A percentile compares a stretch with the other conserved stretches of the same genome.
Conservation (phyloP, 345 rosid genomes). For the Bretschneidera sinensis region DNA sequence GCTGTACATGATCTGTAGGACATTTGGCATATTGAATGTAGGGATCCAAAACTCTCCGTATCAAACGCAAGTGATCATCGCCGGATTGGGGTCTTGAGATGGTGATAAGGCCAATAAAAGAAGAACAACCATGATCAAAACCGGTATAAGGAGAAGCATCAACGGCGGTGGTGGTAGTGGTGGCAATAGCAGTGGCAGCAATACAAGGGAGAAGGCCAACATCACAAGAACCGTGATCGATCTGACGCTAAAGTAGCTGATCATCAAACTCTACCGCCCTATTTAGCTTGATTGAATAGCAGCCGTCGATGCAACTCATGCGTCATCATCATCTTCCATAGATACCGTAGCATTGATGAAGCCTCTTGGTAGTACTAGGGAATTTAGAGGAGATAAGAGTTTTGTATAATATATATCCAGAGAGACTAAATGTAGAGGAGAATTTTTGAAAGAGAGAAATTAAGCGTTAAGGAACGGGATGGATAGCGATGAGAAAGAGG, state of each 20-base stretch:
- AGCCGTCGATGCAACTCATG: neutral
- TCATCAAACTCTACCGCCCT: constrained; percentile 6
- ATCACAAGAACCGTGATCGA: constrained; percentile 18
- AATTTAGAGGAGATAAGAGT: too few species aligned
- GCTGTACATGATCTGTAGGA: too few species aligned
- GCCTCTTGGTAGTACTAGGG: too few species aligned
- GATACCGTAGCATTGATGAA: neutral
- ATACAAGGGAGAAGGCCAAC: constrained; percentile 17
- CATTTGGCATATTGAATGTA: too few species aligned
- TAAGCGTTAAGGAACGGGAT: neutral
- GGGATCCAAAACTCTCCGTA: too few species aligned
- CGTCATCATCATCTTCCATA: neutral
- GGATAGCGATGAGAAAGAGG: neutral
- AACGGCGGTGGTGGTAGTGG: constrained; percentile 36
- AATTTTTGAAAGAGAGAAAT: neutral
- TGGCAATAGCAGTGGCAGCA: constrained; percentile 31
- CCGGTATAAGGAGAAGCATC: constrained; percentile 29
- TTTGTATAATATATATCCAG: too few species aligned
- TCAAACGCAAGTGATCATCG: constrained; percentile 7
- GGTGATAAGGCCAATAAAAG: constrained; percentile 22
- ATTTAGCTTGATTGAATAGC: neutral
- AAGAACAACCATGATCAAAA: constrained; percentile 29
- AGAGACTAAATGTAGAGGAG: neutral
- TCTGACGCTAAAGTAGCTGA: neutral
- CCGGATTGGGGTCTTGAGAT: constrained; percentile 11